Evolutionary conservation across 768 basidiomycete genomes (phyloP).

Genomic region (Macrolepiota fuliginosa): DNA sequence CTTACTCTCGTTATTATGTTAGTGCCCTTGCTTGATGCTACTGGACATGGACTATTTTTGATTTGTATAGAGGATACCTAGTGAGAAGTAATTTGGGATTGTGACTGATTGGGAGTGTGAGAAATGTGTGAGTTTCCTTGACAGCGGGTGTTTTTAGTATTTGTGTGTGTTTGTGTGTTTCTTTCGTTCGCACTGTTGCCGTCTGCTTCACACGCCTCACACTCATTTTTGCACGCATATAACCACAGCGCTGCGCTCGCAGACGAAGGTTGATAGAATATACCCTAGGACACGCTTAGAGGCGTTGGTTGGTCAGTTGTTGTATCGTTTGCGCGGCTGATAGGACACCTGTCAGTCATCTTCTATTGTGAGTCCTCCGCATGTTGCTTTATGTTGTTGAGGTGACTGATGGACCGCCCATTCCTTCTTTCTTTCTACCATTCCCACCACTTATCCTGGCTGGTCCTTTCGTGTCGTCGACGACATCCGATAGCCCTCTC

Average conservation of each 20-base stretch:
- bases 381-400: constrained; percentile 3
- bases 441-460: background rate
- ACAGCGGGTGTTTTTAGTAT: constrained; percentile 7
- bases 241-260: background rate
- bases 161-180: background rate
- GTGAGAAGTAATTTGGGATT: background rate
- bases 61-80: background rate
- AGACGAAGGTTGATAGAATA: background rate
- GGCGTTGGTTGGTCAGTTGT: constrained; percentile 1
- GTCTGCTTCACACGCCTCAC: background rate
- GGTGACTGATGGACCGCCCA: constrained; percentile 4
- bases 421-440: constrained; percentile 16
- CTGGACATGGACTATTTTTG: constrained; percentile 10
- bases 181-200: background rate
- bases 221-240: background rate
- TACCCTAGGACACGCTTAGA: background rate
- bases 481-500: background rate
- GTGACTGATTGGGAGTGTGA: background rate
- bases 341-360: constrained; percentile 8
- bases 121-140: constrained; percentile 6
- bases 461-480: constrained; percentile 8
- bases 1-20: background rate
- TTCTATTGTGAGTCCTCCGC: constrained; percentile 4
- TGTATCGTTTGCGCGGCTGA: background rate
- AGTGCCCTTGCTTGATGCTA: background rate